phyloP scores from a whole-genome alignment of 2,329 filamentous ascomycete genomes.

The Sporothrix brunneoviolacea region DNA sequence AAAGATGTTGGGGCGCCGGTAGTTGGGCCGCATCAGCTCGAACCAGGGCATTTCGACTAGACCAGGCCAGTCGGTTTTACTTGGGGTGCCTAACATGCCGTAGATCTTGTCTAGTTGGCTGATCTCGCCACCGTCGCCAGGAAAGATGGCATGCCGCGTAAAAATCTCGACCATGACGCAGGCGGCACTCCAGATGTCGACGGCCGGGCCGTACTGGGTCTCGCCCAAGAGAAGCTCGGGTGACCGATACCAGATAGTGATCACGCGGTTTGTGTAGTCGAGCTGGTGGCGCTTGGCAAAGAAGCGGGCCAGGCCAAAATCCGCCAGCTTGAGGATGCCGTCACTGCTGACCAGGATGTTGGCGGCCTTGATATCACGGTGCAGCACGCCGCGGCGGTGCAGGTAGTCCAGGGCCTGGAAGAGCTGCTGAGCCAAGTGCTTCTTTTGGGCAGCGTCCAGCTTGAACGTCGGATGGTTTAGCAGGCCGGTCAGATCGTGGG shows the following conservation, averaged over 20 bases:
- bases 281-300: slow-evolving; percentile 87
- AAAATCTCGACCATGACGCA: slow-evolving; percentile 98
- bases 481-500: slow-evolving; percentile 89
- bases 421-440: slow-evolving; percentile 85
- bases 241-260: slow-evolving; percentile 96
- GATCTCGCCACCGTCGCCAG: slow-evolving; percentile 91
- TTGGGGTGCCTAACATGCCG: slow-evolving; percentile 82
- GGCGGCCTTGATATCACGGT: slow-evolving; percentile 96
- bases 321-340: slow-evolving; percentile 84
- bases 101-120: slow-evolving; percentile 98
- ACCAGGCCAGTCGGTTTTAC: slow-evolving; percentile 75
- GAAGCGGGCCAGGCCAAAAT: slow-evolving; percentile 93
- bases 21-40: slow-evolving; percentile 74
- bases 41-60: slow-evolving; percentile 97
- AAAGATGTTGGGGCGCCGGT: slow-evolving; percentile 68
- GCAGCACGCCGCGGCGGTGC: slow-evolving; percentile 85
- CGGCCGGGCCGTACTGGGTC: slow-evolving; percentile 81
- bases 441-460: slow-evolving; percentile 78
- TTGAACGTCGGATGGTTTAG: slow-evolving; percentile 91
- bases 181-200: slow-evolving; percentile 95
- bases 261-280: slow-evolving; percentile 97
- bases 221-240: slow-evolving; percentile 87
- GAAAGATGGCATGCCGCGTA: slow-evolving; percentile 86
- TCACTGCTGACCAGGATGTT: slow-evolving; percentile 92
- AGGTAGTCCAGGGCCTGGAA: slow-evolving; percentile 93